Base-by-base conservation (phyloP, 106 monocot species). In the Dendrobium nobile region DNA sequence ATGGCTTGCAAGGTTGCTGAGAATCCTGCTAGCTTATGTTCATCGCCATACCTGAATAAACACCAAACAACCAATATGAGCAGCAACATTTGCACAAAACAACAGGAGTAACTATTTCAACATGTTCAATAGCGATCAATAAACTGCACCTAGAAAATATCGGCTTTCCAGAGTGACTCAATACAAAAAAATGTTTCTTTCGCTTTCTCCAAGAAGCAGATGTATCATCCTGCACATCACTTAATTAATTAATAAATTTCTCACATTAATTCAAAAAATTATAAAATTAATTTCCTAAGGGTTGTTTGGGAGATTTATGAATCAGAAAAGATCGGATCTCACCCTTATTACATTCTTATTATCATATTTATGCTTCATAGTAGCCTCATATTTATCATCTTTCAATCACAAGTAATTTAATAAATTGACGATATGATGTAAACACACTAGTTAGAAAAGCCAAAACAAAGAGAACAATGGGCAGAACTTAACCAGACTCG, bases 1-100 rank as follows among this genome's bases (percentile, higher is more conserved):
- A 98, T 98, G 72, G 98, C 98, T 81, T 98, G 98, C 81, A 98
- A 85, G 18, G 98, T 98, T 81, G 98, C 98, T 41, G 98, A 92
- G 79, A 98, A 98, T 77, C 98, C 98, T 26, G 98, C 98, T 54
- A 98, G 84, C 70, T 98, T 98, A 80, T 98, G 92, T 80, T 98
- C 98, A 90, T 95, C 98, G 47, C 98, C 98, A 77, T 98, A 98
- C 89, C 98, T 98, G 68, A 77, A 87, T 73, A 64, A 77, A 68
- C 31, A 80, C 48, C 18, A 82, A 78, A 79, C 67, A 4, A 20
- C n/a, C 10, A 55, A 37, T 58, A 17, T 40, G 5, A 59, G 78
- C 24, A 37, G 33, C 33, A 55, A 17, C 2, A 40, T 33, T 58
- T 70, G 42, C 10, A 64, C 37, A 43, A 64, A 22, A 78, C 7